Base-by-base conservation (phyloP, 1,284 basidiomycete genomes). In the Malassezia psittaci region DNA sequence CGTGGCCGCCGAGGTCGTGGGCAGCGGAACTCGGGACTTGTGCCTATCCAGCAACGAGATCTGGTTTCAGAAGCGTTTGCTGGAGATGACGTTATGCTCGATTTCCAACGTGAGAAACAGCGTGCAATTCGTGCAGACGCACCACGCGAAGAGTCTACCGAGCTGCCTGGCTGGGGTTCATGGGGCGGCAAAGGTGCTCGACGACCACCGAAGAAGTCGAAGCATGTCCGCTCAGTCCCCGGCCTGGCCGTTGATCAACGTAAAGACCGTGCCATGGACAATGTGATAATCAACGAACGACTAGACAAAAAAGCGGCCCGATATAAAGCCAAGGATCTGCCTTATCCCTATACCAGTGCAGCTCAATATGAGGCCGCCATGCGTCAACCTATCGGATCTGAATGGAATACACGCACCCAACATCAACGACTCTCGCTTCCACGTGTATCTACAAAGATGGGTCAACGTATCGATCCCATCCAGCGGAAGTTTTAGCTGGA, bases 51-150 rank as follows among this genome's bases (percentile, higher is more conserved):
- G 71, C 90, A 94, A 74, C 81, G 86, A 21, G 87, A 94, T 62
- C 80, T 98, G 5, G 90, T 98, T 8, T 86, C 90, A 0, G 83
- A 85, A 58, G 94, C 93, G 0, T 98, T 98, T 78, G 93, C 93
- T 0, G 89, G 88, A 1, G 93, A 98, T 75, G 87, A 96, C 68
- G 93, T 96, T 11, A 84, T 93, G 0, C 82, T 86, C 74, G 85
- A 87, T 51, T 98, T 98, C 71, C 84, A 82, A 49, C 84, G 85
- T 57, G 83, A 85, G 51, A 96, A 96, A 75, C 80, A 81, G 37
- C 80, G 81, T 39, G 84, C 87, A 72, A 82, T 88, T 13, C 84
- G 86, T 42, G 81, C 81, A 13, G 90, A 96, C 68, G 90, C 90
- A 1, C 88, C 90, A 0, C 57, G 60, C 11, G 83, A 86, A 57